Evolutionary conservation across 495 filamentous ascomycete species (phyloP).

Genomic region (Daldinia concentrica): DNA sequence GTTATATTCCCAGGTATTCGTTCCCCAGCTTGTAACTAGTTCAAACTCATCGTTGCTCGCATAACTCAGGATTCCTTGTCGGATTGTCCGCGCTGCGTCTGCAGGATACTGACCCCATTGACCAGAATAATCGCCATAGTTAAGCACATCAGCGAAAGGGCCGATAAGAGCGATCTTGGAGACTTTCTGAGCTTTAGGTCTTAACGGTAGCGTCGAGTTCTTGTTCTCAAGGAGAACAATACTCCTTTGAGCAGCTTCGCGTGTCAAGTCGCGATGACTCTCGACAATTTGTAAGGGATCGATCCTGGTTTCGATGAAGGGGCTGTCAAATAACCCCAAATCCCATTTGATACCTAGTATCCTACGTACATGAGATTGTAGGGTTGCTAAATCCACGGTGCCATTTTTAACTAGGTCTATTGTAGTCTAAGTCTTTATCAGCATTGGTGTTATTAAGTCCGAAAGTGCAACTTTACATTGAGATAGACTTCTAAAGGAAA

Average conservation of each 20-base stretch:
- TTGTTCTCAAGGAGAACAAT: constrained; percentile 54
- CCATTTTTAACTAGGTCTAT: constrained; percentile 49
- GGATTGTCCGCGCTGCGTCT: constrained; percentile 50
- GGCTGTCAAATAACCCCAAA: constrained; percentile 51
- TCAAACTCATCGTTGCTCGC: constrained; percentile 39
- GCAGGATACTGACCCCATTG: constrained; percentile 54
- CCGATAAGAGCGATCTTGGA: constrained; percentile 53
- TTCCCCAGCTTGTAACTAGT: constrained; percentile 54
- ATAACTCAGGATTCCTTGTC: constrained; percentile 52
- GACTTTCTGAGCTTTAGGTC: constrained; percentile 39
- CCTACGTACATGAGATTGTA: constrained; percentile 49
- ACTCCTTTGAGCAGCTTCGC: constrained; percentile 51
- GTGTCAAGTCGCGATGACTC: constrained; percentile 44
- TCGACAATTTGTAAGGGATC: constrained; percentile 46
- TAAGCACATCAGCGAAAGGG: constrained; percentile 54
- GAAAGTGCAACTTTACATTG: constrained; percentile 29
- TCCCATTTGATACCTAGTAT: constrained; percentile 54
- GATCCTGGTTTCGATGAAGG: constrained; percentile 46
- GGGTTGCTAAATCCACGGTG: constrained; percentile 44
- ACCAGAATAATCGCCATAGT: constrained; percentile 55
- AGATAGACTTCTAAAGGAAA: constrained; percentile 45
- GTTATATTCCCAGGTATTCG: constrained; percentile 56
- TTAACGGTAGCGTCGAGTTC: constrained; percentile 50
- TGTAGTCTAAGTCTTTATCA: constrained; percentile 44
- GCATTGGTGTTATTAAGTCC: background rate